These are phyloP conservation scores for Cyberlindnera americana DNA, from an alignment of 805 yeast genomes.

Conservation along the genomic window DNA sequence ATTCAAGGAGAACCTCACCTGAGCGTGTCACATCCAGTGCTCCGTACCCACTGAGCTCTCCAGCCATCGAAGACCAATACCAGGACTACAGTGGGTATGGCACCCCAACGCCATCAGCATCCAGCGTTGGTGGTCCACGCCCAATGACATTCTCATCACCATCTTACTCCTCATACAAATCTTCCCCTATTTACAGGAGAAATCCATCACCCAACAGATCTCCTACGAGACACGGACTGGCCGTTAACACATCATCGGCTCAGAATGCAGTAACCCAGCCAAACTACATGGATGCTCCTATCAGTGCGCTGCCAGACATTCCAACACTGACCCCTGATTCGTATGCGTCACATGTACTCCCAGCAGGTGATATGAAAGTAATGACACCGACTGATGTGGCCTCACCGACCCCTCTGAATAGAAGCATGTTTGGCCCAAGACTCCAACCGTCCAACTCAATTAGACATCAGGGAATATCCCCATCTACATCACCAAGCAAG, in stretches of 20 bases:
- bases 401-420: conserved; percentile 22
- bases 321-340: conserved; percentile 19
- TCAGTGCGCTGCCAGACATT: conserved; percentile 23
- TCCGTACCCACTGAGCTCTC: conserved; percentile 2
- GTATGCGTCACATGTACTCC: background rate
- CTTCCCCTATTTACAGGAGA: conserved; percentile 11
- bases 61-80: background rate
- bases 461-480: conserved; percentile 9
- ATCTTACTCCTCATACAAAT: background rate
- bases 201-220: conserved; percentile 13
- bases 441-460: conserved; percentile 10
- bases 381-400: background rate
- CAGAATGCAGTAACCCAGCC: background rate
- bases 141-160: conserved; percentile 11
- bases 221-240: conserved; percentile 9
- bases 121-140: conserved; percentile 12
- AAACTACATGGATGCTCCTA: conserved; percentile 16
- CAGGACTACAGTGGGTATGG: background rate
- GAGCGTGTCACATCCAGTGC: conserved; percentile 2
- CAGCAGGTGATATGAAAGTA: background rate
- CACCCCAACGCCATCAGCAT: background rate
- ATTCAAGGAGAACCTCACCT: conserved; percentile 4
- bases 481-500: conserved; percentile 26
- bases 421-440: conserved; percentile 25
- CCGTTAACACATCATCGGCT: conserved; percentile 5